These are phyloP conservation scores for Chrysosporium queenslandicum DNA, from an alignment of 2,329 filamentous ascomycete genomes.

Conservation along the genomic window DNA sequence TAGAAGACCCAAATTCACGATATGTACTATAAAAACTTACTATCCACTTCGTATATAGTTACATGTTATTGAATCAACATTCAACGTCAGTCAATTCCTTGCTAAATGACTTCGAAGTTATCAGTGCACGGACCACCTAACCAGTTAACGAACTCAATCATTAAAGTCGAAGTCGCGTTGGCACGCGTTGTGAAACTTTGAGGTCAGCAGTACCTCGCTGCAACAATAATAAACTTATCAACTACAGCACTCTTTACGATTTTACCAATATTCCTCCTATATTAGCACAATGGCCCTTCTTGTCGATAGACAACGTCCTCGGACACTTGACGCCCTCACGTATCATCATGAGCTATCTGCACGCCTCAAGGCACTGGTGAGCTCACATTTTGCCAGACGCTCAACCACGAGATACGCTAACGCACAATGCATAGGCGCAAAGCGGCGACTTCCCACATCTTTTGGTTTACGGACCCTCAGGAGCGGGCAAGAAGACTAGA, in stretches of 20 bases:
- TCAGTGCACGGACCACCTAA: constrained; percentile 27
- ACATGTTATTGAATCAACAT: neutral
- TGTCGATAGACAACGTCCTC: constrained; percentile 53
- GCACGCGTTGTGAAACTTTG: neutral
- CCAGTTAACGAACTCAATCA: neutral
- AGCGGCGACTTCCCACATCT: constrained; percentile 96
- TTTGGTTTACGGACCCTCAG: constrained; percentile 91
- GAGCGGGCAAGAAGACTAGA: constrained; percentile 93
- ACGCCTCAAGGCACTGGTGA: constrained; percentile 73
- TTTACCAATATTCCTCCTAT: neutral
- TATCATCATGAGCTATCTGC: constrained; percentile 87
- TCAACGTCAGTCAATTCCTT: neutral
- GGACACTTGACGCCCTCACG: constrained; percentile 51
- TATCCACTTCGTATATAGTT: neutral
- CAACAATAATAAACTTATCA: neutral
- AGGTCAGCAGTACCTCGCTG: neutral
- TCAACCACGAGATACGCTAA: neutral
- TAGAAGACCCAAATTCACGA: neutral
- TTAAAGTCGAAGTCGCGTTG: constrained; percentile 29
- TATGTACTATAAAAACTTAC: constrained; percentile 1
- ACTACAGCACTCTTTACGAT: neutral
- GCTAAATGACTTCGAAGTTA: neutral
- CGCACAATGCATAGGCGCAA: constrained; percentile 56
- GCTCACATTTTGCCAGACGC: constrained; percentile 20
- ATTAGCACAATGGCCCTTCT: constrained; percentile 48